Conservation (phyloP, 495 filamentous ascomycete species). For the Aspergillus carlsbadensis region DNA sequence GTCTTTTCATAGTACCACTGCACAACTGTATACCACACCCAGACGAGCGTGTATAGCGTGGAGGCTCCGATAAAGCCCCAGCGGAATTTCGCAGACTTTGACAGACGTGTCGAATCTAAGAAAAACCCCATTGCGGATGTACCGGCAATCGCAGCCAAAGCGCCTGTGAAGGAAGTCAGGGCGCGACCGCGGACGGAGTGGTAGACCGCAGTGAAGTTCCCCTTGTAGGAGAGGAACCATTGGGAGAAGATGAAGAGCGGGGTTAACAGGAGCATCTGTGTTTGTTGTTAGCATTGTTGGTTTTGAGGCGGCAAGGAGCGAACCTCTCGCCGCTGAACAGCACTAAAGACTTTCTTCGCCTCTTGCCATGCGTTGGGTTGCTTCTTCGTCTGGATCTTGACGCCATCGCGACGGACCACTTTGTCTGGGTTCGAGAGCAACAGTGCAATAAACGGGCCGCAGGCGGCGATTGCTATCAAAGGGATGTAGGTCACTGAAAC, state of each 20-base stretch:
- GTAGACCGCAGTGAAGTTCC: background rate
- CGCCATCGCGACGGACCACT: too few species aligned
- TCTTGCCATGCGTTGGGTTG: background rate
- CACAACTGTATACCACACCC: constrained; percentile 3
- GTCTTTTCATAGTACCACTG: constrained; percentile 8
- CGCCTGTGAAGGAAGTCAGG: background rate
- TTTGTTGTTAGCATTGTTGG: too few species aligned
- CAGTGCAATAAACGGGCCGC: too few species aligned
- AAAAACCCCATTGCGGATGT: background rate
- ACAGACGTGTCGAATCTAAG: background rate
- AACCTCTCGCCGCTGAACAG: background rate
- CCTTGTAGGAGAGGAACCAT: background rate
- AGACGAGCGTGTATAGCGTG: background rate
- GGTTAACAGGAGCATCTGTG: background rate
- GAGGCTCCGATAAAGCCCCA: background rate
- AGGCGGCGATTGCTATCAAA: too few species aligned
- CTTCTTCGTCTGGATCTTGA: too few species aligned
- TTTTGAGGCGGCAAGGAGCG: too few species aligned
- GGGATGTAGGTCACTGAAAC: too few species aligned
- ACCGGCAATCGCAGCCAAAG: background rate
- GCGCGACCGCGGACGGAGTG: background rate
- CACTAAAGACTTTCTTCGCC: background rate
- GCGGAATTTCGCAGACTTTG: background rate
- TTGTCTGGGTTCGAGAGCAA: too few species aligned
- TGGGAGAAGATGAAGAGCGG: background rate